These are phyloP conservation scores for Pestalotiopsis sp. DNA, from an alignment of 2,329 filamentous ascomycete genomes.

Conservation along the genomic window DNA sequence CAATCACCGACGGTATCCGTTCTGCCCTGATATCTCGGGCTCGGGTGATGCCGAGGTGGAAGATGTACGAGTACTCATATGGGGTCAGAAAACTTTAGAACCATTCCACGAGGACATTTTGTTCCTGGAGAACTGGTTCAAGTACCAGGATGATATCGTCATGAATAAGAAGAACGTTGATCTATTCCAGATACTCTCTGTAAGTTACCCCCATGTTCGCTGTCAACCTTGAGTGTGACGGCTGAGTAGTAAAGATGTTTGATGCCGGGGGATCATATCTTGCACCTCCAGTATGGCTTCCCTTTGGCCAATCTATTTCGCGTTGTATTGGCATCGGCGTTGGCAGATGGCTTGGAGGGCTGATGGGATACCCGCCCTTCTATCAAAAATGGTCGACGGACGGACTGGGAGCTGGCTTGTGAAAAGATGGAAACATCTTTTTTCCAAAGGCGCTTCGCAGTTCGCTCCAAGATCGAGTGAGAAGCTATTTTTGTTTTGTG, in stretches of 20 bases:
- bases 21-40: background rate
- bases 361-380: constrained; percentile 20
- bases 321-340: constrained; percentile 12
- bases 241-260: constrained; percentile 12
- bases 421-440: constrained; percentile 14
- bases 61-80: constrained; percentile 11
- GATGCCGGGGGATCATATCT: constrained; percentile 17
- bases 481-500: too few relatives aligned
- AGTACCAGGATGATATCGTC: constrained; percentile 18
- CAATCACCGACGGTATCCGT: constrained; percentile 15
- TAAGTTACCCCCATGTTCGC: constrained; percentile 1
- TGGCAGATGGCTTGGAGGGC: constrained; percentile 17
- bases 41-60: background rate
- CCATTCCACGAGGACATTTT: constrained; percentile 9
- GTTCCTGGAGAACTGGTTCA: constrained; percentile 25
- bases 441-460: constrained; percentile 13
- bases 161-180: background rate
- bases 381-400: constrained; percentile 16
- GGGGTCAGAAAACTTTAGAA: constrained; percentile 8
- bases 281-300: constrained; percentile 15
- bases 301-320: constrained; percentile 10
- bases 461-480: too few relatives aligned
- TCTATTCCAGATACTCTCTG: constrained; percentile 18
- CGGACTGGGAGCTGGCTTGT: constrained; percentile 16
- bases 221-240: background rate